phyloP scores from a whole-genome alignment of 2,329 filamentous ascomycete genomes.

The Spiromastix sp. region DNA sequence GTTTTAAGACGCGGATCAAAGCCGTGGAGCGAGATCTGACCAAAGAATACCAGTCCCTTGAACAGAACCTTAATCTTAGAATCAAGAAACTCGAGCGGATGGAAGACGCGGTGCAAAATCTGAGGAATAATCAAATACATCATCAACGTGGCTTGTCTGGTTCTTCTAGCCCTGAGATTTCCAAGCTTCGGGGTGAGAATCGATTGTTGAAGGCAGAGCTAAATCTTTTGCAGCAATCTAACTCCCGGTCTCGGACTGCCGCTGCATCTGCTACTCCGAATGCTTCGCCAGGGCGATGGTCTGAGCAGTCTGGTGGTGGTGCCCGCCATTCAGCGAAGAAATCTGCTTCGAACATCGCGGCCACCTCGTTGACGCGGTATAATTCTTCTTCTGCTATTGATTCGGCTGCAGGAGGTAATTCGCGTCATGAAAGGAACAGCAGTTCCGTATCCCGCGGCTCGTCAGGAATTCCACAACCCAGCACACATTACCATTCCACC shows the following conservation, averaged over 20 bases:
- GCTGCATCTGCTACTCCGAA: slow-evolving; percentile 30
- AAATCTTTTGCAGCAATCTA: slow-evolving; percentile 57
- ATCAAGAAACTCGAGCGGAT: slow-evolving; percentile 80
- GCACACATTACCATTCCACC: slow-evolving; percentile 24
- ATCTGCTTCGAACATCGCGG: slow-evolving; percentile 22
- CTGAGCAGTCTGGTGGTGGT: slow-evolving; percentile 12
- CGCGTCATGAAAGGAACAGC: slow-evolving; percentile 19
- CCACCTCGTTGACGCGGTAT: slow-evolving; percentile 42
- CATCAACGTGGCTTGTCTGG: slow-evolving; percentile 19
- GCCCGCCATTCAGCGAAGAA: slow-evolving; percentile 14
- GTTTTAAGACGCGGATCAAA: slow-evolving; percentile 71
- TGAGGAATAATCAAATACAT: slow-evolving; percentile 25
- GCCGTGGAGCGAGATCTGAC: slow-evolving; percentile 80
- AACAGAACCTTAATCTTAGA: slow-evolving; percentile 67
- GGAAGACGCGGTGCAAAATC: slow-evolving; percentile 66
- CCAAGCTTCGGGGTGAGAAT: slow-evolving; percentile 50
- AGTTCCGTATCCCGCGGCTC: slow-evolving; percentile 19
- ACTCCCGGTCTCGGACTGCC: slow-evolving; percentile 45
- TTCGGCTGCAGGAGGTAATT: slow-evolving; percentile 19
- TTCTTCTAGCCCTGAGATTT: slow-evolving; percentile 41
- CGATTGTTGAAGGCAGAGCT: slow-evolving; percentile 51
- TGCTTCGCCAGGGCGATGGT: slow-evolving; percentile 17
- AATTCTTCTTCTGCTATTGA: slow-evolving; percentile 32
- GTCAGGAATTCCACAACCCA: slow-evolving; percentile 23
- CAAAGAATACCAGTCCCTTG: slow-evolving; percentile 80